Evolutionary conservation across 306 rosid genomes (phyloP).

Genomic region (Cyclanthera cordifolia): DNA sequence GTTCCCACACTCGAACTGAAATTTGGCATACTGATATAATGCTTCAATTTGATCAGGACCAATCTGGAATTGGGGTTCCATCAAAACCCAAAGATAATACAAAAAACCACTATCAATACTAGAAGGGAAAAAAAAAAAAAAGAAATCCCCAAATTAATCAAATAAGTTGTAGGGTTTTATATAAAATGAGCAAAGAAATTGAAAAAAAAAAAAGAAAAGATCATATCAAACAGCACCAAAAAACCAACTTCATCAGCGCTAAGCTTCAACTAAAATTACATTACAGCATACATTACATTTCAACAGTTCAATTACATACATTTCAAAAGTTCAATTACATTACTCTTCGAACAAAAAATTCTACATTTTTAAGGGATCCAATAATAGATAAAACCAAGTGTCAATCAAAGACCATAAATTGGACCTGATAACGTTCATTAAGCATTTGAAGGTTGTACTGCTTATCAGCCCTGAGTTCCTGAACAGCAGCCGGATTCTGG

Average conservation of each 20-base stretch:
- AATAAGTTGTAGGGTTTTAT: background rate
- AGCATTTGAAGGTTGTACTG: constrained; percentile 94
- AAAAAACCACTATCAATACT: background rate
- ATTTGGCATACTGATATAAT: constrained; percentile 85
- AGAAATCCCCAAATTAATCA: background rate
- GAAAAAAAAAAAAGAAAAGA: too few relatives aligned
- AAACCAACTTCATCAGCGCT: background rate
- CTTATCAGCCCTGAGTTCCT: constrained; percentile 78
- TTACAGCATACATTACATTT: background rate
- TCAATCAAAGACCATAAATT: background rate
- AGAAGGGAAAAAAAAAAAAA: background rate
- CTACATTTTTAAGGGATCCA: background rate
- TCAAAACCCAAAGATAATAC: background rate
- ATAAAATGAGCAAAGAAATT: background rate
- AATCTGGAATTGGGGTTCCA: constrained; percentile 33
- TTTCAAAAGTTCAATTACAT: too few relatives aligned
- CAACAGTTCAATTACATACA: too few relatives aligned
- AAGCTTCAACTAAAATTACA: background rate
- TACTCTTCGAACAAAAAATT: background rate
- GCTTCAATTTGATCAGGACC: constrained; percentile 88
- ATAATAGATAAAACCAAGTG: background rate
- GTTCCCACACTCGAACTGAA: constrained; percentile 96
- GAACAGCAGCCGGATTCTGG: constrained; percentile 65
- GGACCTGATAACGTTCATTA: constrained; percentile 73
- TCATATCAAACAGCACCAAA: background rate